Base-by-base conservation (phyloP, 2,329 filamentous ascomycete genomes). In the Hymenoscyphus albidus region DNA sequence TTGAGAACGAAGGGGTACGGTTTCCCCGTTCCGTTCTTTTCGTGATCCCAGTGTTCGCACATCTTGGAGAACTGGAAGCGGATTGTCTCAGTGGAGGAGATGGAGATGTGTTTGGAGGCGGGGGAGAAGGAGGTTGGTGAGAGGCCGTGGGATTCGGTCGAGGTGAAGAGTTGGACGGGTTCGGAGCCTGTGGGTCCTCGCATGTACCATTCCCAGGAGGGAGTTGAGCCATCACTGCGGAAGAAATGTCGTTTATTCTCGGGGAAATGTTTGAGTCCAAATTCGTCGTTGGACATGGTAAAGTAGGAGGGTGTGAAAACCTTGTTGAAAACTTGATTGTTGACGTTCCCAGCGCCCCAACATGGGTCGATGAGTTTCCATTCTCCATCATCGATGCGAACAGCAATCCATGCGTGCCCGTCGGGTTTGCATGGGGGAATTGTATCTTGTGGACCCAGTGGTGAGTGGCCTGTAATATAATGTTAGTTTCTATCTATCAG, bases 301-400 rank as follows among this genome's bases (percentile, higher is more conserved):
- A 90, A 90, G 68, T 84, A 77, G 7, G 81, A 76, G 0, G 92
- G 85, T 0, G 80, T 83, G 76, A 97, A 96, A 2, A 80, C 75
- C 70, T 89, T 84, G 55, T 83, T 83, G 78, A 93, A 97, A 1
- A 80, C 76, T 73, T 76, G 67, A 42, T 72, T 80, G 55, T 81
- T 77, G 9, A 96, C 77, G 67, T 85, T 81, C 1, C 94, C 94
- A 0, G 94, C 92, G 48, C 95, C 95, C 95, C 95, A 99, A 75
- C 94, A 98, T 0, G 90, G 78, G 73, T 99, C 95, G 59, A 98
- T 79, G 1, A 98, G 83, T 77, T 97, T 97, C 94, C 94, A 98
- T 69, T 87, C 85, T 1, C 91, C 92, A 32, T 88, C 85, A 71
- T 98, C 94, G 65, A 98, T 92, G 61, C 87, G 84, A 6, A 97